A percentile compares a stretch with the other conserved stretches of the same genome.
Evolutionary conservation across 495 filamentous ascomycete genomes (phyloP).

Genomic region (Penicillium chermesinum): DNA sequence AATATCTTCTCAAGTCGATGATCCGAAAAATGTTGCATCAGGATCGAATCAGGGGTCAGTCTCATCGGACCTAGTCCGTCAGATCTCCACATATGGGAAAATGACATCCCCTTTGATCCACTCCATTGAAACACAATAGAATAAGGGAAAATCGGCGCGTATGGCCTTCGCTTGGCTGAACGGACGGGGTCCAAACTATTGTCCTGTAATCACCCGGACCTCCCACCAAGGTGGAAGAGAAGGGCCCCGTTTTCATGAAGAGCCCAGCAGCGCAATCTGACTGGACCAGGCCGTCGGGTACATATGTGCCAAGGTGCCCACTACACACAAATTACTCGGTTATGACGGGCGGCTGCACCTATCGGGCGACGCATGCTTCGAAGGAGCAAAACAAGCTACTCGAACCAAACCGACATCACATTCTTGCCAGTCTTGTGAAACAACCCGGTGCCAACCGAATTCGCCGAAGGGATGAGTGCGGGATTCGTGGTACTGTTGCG

Average conservation of each 20-base stretch:
- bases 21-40: too few species aligned
- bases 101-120: not conserved
- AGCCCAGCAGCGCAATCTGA: not conserved
- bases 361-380: not conserved
- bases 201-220: constrained; percentile 16
- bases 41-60: too few species aligned
- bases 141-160: constrained; percentile 2
- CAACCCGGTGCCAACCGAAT: constrained; percentile 2
- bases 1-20: not conserved
- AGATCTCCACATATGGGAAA: not conserved
- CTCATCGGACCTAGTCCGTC: not conserved
- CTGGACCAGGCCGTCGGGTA: not conserved
- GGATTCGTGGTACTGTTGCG: not conserved
- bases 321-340: not conserved
- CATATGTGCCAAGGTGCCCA: not conserved
- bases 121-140: not conserved
- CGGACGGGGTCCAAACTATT: constrained; percentile 13
- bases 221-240: constrained; percentile 5
- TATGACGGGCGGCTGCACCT: constrained; percentile 7
- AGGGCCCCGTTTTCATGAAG: constrained; percentile 5
- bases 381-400: constrained; percentile 13
- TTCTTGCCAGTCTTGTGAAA: constrained; percentile 4
- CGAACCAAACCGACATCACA: constrained; percentile 1
- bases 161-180: not conserved
- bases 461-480: constrained; percentile 1